Evolutionary conservation across 2,329 filamentous ascomycete species (phyloP).

Genomic region (Talaromyces atroroseus): DNA sequence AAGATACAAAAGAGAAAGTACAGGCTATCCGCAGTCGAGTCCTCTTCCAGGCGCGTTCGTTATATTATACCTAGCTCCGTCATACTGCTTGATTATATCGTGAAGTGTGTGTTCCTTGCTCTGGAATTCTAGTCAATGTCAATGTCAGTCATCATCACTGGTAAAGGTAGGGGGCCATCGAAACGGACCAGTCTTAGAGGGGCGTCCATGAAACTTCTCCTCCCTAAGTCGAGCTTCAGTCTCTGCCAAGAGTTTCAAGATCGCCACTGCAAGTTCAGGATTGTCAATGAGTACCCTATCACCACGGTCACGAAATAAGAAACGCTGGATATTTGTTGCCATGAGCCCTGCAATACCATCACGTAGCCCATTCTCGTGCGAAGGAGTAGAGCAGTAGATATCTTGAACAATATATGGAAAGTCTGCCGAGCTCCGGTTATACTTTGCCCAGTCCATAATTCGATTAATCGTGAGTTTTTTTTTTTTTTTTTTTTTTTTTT

Average conservation of each 20-base stretch:
- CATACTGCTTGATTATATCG: no score
- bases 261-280: not conserved
- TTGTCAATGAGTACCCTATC: not conserved
- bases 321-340: not conserved
- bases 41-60: not conserved
- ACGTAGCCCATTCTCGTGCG: not conserved
- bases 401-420: not conserved
- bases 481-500: no score
- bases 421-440: not conserved
- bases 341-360: not conserved
- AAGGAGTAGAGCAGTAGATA: not conserved
- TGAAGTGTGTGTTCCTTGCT: no score
- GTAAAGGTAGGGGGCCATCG: no score
- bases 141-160: no score
- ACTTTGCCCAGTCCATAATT: constrained; percentile 5
- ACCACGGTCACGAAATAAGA: not conserved
- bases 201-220: no score
- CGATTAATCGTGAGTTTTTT: constrained; percentile 1
- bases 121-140: no score
- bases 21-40: no score
- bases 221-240: not conserved
- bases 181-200: no score
- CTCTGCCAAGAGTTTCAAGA: not conserved
- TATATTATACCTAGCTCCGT: no score
- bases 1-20: not conserved